Conservation (phyloP, 805 yeast genomes). For the Saccharomycopsis fermentans region DNA sequence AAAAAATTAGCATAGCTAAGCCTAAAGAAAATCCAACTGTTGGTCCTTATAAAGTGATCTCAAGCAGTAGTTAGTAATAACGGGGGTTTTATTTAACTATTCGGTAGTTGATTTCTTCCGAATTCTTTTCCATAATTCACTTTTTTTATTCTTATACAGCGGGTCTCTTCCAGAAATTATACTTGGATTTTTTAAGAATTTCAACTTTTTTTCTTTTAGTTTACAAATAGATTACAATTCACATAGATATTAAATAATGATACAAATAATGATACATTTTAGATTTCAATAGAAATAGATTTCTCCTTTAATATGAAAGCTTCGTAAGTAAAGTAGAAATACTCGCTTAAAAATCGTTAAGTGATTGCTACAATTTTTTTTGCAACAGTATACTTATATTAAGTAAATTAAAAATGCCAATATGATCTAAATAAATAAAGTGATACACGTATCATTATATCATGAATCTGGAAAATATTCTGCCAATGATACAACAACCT, state of each 20-base stretch:
- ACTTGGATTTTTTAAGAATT: no score
- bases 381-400: neutral
- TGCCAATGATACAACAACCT: neutral
- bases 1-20: slow-evolving; percentile 36
- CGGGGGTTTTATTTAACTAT: no score
- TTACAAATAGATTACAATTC: neutral
- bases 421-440: neutral
- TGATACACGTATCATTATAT: neutral
- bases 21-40: neutral
- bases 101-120: no score
- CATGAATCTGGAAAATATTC: neutral
- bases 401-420: neutral
- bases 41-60: neutral
- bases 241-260: neutral
- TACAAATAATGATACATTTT: neutral
- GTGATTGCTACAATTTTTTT: neutral
- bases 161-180: no score
- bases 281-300: neutral
- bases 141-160: no score
- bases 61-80: no score
- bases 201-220: neutral
- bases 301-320: neutral
- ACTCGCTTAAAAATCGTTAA: no score
- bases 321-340: no score
- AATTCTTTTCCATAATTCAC: no score